A percentile compares a stretch with the other conserved stretches of the same genome.
Conservation (phyloP, 345 rosid species). For the Gossypium herbaceum region DNA sequence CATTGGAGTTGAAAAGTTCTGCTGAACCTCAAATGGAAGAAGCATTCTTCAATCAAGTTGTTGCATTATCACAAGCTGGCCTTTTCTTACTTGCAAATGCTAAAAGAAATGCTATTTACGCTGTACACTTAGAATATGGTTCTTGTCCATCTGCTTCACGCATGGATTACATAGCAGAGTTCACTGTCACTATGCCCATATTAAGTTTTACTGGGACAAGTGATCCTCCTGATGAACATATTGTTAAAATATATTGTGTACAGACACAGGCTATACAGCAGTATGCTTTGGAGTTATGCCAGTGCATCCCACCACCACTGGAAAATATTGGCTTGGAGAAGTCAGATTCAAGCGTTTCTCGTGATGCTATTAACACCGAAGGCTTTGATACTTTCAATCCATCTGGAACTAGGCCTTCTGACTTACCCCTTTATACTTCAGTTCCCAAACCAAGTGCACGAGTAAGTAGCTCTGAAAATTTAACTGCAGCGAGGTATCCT, state of each 20-base stretch:
- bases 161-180: slow-evolving; percentile 83
- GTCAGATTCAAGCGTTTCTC: slow-evolving; percentile 43
- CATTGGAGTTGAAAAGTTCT: slow-evolving; percentile 69
- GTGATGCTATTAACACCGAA: slow-evolving; percentile 36
- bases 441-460: slow-evolving; percentile 33
- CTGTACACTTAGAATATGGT: slow-evolving; percentile 78
- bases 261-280: slow-evolving; percentile 92
- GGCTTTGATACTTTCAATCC: slow-evolving; percentile 37
- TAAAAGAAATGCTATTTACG: slow-evolving; percentile 80
- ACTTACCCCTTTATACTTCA: slow-evolving; percentile 33
- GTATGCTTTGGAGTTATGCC: slow-evolving; percentile 74
- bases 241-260: slow-evolving; percentile 79
- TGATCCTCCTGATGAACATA: slow-evolving; percentile 53
- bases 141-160: slow-evolving; percentile 59
- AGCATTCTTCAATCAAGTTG: slow-evolving; percentile 78
- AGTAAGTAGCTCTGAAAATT: slow-evolving; percentile 30
- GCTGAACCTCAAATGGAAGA: slow-evolving; percentile 50
- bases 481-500: slow-evolving; percentile 29
- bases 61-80: slow-evolving; percentile 64
- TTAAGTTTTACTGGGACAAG: slow-evolving; percentile 80
- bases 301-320: slow-evolving; percentile 67
- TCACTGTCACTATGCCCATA: slow-evolving; percentile 88
- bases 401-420: slow-evolving; percentile 35
- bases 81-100: slow-evolving; percentile 86
- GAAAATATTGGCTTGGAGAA: slow-evolving; percentile 54